Evolutionary conservation across 306 rosid species (phyloP).

Genomic region (Pterocarpus santalinus): DNA sequence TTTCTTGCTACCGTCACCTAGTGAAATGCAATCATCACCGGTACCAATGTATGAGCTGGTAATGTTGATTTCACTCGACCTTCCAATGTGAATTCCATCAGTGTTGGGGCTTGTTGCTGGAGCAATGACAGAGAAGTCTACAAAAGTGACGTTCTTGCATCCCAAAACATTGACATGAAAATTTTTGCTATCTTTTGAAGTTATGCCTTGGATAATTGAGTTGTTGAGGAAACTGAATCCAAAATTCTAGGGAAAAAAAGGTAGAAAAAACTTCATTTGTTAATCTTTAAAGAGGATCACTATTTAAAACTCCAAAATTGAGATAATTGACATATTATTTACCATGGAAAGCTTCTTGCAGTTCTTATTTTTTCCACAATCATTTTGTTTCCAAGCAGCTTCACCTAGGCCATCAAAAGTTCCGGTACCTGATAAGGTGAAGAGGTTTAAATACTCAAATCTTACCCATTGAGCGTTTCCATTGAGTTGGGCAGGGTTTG

Average conservation of each 20-base stretch:
- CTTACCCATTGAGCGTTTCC: slow-evolving; percentile 51
- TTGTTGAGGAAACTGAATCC: slow-evolving; percentile 49
- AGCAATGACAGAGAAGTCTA: slow-evolving; percentile 31
- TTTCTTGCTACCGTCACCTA: slow-evolving; percentile 51
- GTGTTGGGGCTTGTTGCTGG: slow-evolving; percentile 51
- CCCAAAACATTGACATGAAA: slow-evolving; percentile 14
- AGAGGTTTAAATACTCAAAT: slow-evolving; percentile 29
- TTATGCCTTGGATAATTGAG: slow-evolving; percentile 30
- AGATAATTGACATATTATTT: neutral
- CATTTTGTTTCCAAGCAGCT: slow-evolving; percentile 44
- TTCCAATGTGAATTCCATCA: slow-evolving; percentile 61
- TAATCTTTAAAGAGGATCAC: neutral
- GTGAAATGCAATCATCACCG: slow-evolving; percentile 62
- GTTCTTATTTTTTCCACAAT: neutral
- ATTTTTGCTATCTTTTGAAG: slow-evolving; percentile 17
- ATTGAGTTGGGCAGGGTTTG: neutral
- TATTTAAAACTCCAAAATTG: neutral
- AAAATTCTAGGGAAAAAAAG: slow-evolving; percentile 34
- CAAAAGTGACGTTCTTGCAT: slow-evolving; percentile 43
- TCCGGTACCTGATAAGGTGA: slow-evolving; percentile 49
- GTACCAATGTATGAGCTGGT: slow-evolving; percentile 40
- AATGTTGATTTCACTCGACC: slow-evolving; percentile 44
- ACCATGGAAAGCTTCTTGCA: slow-evolving; percentile 49
- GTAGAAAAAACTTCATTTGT: neutral
- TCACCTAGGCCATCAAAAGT: slow-evolving; percentile 57